phyloP scores from a whole-genome alignment of 2,329 filamentous ascomycete species.

The Ceratocystis cacaofunesta region DNA sequence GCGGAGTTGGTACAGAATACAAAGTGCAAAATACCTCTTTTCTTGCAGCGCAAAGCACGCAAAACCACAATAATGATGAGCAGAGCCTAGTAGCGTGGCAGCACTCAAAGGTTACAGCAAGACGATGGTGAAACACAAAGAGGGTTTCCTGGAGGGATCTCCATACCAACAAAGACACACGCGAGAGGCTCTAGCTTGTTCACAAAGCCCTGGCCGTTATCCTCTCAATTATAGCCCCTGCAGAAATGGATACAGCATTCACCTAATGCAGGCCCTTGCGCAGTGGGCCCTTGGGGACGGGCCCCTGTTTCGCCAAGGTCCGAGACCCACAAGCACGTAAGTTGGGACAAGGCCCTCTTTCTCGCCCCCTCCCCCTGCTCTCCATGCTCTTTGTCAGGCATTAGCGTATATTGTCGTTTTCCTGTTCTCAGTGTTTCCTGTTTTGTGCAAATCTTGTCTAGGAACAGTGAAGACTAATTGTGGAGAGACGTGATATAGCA shows the following conservation, averaged over 20 bases:
- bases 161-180: background rate
- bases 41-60: background rate
- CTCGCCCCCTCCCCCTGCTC: background rate
- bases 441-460: slow-evolving; percentile 1
- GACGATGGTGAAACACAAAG: background rate
- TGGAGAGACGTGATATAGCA: background rate
- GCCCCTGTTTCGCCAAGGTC: slow-evolving; percentile 4
- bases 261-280: background rate
- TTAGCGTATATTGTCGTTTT: background rate
- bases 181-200: background rate
- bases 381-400: background rate
- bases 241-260: background rate
- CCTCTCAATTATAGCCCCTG: background rate
- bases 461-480: background rate
- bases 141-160: background rate
- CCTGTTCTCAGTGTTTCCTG: background rate
- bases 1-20: background rate
- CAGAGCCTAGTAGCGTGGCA: too few species aligned
- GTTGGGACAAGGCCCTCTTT: background rate
- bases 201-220: background rate
- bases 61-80: too few species aligned
- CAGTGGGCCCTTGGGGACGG: background rate
- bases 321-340: background rate
- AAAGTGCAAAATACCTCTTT: background rate
- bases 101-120: background rate